phyloP scores from a whole-genome alignment of 805 yeast species.

The Candida awuae region DNA sequence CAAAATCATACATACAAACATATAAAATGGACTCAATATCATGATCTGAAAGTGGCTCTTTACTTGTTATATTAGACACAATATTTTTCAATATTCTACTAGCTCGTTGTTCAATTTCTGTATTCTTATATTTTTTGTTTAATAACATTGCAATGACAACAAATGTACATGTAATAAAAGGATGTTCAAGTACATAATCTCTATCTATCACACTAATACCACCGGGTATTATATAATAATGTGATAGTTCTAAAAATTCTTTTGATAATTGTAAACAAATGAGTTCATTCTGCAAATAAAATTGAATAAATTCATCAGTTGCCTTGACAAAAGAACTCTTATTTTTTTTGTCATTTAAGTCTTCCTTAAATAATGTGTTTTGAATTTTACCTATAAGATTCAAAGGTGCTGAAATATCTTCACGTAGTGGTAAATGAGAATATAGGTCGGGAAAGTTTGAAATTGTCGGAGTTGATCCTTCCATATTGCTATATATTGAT shows the following conservation, averaged over 20 bases:
- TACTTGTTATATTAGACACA: slow-evolving; percentile 37
- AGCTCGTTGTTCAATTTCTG: slow-evolving; percentile 38
- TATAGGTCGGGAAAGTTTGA: slow-evolving; percentile 7
- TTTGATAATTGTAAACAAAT: slow-evolving; percentile 39
- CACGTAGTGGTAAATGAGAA: slow-evolving; percentile 6
- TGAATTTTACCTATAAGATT: slow-evolving; percentile 26
- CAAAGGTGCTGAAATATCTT: slow-evolving; percentile 25
- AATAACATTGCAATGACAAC: slow-evolving; percentile 48
- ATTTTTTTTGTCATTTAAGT: slow-evolving; percentile 14
- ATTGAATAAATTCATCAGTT: slow-evolving; percentile 38
- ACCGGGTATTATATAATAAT: slow-evolving; percentile 56
- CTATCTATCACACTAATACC: slow-evolving; percentile 43
- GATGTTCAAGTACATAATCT: slow-evolving; percentile 41
- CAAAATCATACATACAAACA: slow-evolving; percentile 43
- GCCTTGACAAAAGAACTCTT: slow-evolving; percentile 29
- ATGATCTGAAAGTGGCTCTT: slow-evolving; percentile 42
- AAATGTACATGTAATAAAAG: slow-evolving; percentile 48
- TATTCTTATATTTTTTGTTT: slow-evolving; percentile 43
- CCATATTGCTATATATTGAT: background rate
- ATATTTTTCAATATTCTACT: slow-evolving; percentile 42
- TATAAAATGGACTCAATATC: slow-evolving; percentile 55
- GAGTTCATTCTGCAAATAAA: slow-evolving; percentile 36
- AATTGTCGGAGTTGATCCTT: background rate
- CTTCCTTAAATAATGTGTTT: slow-evolving; percentile 18
- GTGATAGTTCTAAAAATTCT: slow-evolving; percentile 44